Conservation (phyloP, 2,329 filamentous ascomycete species). For the Rutstroemia sydowiana region DNA sequence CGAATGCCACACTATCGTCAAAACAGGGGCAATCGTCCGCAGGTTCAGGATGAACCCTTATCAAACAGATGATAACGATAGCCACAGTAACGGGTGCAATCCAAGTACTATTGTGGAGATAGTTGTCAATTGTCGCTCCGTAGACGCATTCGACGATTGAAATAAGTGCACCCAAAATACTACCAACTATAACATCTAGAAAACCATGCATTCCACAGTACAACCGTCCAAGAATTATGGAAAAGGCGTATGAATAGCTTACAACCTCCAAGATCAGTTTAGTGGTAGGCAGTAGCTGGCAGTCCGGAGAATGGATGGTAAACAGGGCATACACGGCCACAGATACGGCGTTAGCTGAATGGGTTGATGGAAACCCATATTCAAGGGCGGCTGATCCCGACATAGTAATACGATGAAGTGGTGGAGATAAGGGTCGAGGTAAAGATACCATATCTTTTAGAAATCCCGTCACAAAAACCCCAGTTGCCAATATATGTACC, state of each 20-base stretch:
- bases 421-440: constrained; percentile 84
- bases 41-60: constrained; percentile 89
- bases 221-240: constrained; percentile 82
- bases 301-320: constrained; percentile 58
- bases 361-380: constrained; percentile 95
- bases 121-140: constrained; percentile 58
- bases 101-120: constrained; percentile 59
- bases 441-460: constrained; percentile 91
- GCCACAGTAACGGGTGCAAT: constrained; percentile 57
- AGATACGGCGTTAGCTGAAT: constrained; percentile 93
- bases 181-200: constrained; percentile 79
- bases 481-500: constrained; percentile 68
- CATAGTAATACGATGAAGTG: constrained; percentile 92
- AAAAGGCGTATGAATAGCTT: constrained; percentile 78
- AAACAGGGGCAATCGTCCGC: constrained; percentile 96
- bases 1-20: constrained; percentile 90
- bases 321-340: constrained; percentile 81
- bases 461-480: constrained; percentile 85
- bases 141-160: constrained; percentile 53
- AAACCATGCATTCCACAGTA: constrained; percentile 99
- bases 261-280: constrained; percentile 58
- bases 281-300: constrained; percentile 49
- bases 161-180: constrained; percentile 62
- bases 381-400: constrained; percentile 90
- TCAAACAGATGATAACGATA: constrained; percentile 62